These are phyloP conservation scores for Penicillium sumatraense DNA, from an alignment of 2,329 filamentous ascomycete genomes.

Conservation along the genomic window DNA sequence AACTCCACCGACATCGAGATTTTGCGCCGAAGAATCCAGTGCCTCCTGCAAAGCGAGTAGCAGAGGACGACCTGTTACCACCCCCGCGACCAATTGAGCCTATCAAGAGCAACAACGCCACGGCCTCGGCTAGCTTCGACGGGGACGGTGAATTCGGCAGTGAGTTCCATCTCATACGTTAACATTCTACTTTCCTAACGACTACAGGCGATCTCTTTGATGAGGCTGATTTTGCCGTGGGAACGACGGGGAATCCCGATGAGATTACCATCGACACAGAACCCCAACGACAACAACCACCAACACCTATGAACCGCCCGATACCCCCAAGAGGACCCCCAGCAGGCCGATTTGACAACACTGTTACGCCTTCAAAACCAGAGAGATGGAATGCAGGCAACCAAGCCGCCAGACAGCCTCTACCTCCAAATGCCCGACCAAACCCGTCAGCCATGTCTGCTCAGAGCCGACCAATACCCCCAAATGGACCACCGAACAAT, in stretches of 20 bases:
- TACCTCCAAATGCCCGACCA: constrained; percentile 27
- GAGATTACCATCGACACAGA: constrained; percentile 66
- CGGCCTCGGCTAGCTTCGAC: constrained; percentile 38
- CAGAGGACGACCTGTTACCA: constrained; percentile 56
- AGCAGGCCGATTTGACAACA: constrained; percentile 24
- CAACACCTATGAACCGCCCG: constrained; percentile 28
- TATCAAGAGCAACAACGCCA: constrained; percentile 35
- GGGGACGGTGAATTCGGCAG: constrained; percentile 50
- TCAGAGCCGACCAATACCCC: constrained; percentile 24
- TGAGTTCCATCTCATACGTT: constrained; percentile 24
- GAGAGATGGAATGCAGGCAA: constrained; percentile 35
- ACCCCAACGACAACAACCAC: constrained; percentile 29
- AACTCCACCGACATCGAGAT: constrained; percentile 79
- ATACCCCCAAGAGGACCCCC: constrained; percentile 27
- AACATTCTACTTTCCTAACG: constrained; percentile 19
- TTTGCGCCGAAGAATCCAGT: constrained; percentile 67
- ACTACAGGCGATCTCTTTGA: constrained; percentile 66
- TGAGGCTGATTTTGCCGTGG: constrained; percentile 74
- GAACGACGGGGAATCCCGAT: constrained; percentile 73
- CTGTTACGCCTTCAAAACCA: constrained; percentile 46
- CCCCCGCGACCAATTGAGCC: constrained; percentile 32
- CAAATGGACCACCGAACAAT: constrained; percentile 23
- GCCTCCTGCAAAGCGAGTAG: constrained; percentile 40
- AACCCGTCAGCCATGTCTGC: constrained; percentile 25
- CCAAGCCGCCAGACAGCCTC: constrained; percentile 24